Conservation (phyloP, 2,329 filamentous ascomycete species). For the Xylariaceae sp. region DNA sequence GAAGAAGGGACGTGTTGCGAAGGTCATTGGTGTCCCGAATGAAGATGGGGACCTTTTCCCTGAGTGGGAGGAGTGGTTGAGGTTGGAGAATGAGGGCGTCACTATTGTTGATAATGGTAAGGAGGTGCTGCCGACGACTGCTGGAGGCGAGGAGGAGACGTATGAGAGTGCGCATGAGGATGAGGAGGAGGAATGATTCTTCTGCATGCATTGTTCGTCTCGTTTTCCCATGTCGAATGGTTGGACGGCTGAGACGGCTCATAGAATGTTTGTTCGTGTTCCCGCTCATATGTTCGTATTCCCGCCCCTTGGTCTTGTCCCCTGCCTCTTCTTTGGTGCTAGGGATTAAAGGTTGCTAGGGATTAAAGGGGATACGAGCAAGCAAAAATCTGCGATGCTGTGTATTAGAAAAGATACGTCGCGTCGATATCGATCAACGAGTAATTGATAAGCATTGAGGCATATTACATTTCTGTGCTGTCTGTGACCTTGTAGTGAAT, state of each 20-base stretch:
- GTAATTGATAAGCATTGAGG: too few relatives aligned
- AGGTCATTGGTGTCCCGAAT: slow-evolving; percentile 75
- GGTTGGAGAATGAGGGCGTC: slow-evolving; percentile 68
- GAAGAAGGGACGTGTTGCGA: slow-evolving; percentile 79
- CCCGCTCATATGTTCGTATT: background rate
- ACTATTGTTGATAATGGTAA: slow-evolving; percentile 32
- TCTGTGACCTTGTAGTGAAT: too few relatives aligned
- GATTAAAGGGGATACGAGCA: too few relatives aligned
- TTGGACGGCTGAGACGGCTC: background rate
- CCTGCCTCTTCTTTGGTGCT: background rate
- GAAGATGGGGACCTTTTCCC: slow-evolving; percentile 88
- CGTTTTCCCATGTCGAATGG: background rate
- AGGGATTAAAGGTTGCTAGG: too few relatives aligned
- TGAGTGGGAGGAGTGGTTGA: slow-evolving; percentile 89
- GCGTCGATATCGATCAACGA: too few relatives aligned
- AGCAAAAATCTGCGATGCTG: too few relatives aligned
- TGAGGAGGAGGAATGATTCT: slow-evolving; percentile 5
- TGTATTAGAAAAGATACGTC: too few relatives aligned
- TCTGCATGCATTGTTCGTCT: too few relatives aligned
- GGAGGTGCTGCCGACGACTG: slow-evolving; percentile 6
- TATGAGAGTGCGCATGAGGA: slow-evolving; percentile 7
- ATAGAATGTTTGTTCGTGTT: background rate
- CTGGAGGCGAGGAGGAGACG: slow-evolving; percentile 13
- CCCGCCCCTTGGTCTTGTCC: background rate
- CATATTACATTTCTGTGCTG: too few relatives aligned